Evolutionary conservation across 2,329 filamentous ascomycete species (phyloP), one percentile per base, ranked within the genome.

Genomic region (Pseudogymnoascus sp.): DNA sequence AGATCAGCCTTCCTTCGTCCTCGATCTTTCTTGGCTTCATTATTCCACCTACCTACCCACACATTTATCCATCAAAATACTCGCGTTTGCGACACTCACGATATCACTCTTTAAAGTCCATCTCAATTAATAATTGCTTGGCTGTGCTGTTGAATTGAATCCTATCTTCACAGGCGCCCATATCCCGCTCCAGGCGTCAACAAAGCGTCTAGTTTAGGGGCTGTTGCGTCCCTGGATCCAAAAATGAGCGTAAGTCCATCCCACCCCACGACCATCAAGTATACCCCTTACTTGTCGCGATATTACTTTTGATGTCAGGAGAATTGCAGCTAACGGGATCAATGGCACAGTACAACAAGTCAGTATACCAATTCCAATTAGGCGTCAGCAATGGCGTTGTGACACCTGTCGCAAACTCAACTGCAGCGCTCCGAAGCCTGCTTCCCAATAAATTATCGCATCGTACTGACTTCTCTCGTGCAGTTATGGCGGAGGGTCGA

Each of bases 401-500:
- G n/a, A 50, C 41, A 44, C 50, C 33, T 35, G 31, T 47, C 61
- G 33, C 35, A 40, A 35, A 40, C 41, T 47, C 47, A 8, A 57
- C 61, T 59, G 57, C 58, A 61, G 58, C 41, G 31, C 58, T 61
- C 61, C 40, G 60, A 47, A 29, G 24, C 41, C 24, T 10, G 24
- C 5, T 3, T 47, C 41, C 24, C 41, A 4, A 63, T 59, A 57
- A 62, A 40, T 50, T 60, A 61, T 40, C 63, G 73, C 78, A 68
- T 78, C 73, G 57, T 50, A 50, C 44, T 50, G 44, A 50, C 44
- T 15, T 50, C 33, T 15, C 24, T 50, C 47, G 59, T 63, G 36
- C 70, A 85, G 81, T 74, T 84, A 85, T 76, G 78, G 80, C 64
- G 77, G 76, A 62, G 74, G 74, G 67, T 73, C 75, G 64, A 85